Conservation (phyloP, 345 rosid genomes). For the Melastoma malabathricum region DNA sequence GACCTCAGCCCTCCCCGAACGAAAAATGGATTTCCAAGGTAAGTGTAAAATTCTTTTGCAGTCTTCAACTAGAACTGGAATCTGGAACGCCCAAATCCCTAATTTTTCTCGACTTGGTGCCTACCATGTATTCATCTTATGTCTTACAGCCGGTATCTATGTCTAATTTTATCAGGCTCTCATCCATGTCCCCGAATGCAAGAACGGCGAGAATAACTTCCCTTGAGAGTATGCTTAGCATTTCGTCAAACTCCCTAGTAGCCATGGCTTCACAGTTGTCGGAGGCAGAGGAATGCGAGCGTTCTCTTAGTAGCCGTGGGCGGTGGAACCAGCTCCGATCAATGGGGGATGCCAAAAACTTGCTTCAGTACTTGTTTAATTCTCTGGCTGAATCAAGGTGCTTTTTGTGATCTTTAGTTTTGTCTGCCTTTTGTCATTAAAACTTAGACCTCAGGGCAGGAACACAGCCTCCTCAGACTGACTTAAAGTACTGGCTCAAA, state of each 20-base stretch:
- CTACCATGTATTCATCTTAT: background rate
- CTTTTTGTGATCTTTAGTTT: slow-evolving; percentile 7
- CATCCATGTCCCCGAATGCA: slow-evolving; percentile 91
- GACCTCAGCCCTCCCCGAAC: slow-evolving; percentile 90
- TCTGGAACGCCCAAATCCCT: background rate
- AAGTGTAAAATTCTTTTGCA: slow-evolving; percentile 5
- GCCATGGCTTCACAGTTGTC: slow-evolving; percentile 99
- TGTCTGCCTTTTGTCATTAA: background rate
- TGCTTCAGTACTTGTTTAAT: slow-evolving; percentile 89
- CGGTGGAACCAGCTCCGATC: slow-evolving; percentile 98
- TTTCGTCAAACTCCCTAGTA: slow-evolving; percentile 86
- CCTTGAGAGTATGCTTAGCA: slow-evolving; percentile 83
- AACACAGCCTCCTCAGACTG: too few species aligned
- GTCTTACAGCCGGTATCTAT: background rate
- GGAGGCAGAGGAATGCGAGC: slow-evolving; percentile 95
- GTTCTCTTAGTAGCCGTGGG: slow-evolving; percentile 77
- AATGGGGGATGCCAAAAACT: slow-evolving; percentile 94
- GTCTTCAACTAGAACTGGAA: background rate
- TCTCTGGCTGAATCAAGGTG: slow-evolving; percentile 82
- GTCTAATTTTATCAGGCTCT: slow-evolving; percentile 45
- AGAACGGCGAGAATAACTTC: slow-evolving; percentile 84
- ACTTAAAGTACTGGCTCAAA: too few species aligned
- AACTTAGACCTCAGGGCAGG: too few species aligned
- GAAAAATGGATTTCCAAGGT: slow-evolving; percentile 90
- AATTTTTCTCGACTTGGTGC: background rate